Evolutionary conservation across 176 grass and related monocot species (phyloP).

Genomic region (Pontederia paniculata): DNA sequence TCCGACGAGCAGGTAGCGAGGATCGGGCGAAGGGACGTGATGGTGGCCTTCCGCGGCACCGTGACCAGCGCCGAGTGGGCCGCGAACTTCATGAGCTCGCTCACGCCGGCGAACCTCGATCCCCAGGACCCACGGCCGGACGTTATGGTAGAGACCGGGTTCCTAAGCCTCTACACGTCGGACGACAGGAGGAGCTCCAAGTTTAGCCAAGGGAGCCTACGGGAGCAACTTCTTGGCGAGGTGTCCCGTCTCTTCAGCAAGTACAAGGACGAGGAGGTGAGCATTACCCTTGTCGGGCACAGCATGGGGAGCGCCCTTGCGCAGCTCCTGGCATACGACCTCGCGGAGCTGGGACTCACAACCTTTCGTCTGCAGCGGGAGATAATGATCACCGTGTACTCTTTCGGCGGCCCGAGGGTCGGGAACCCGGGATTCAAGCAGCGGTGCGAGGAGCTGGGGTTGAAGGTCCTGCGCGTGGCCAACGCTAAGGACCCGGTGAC

Average conservation of each 20-base stretch:
- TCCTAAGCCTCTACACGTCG: constrained; percentile 3
- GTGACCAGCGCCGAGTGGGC: constrained; percentile 1
- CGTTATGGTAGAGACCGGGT: constrained; percentile 2
- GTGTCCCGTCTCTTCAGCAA: not conserved
- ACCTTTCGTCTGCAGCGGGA: not conserved
- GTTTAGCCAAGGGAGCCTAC: not conserved
- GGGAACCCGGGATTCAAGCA: not conserved
- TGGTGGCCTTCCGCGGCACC: constrained; percentile 1
- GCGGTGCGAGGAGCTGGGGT: constrained; percentile 2
- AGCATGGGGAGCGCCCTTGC: constrained; percentile 4
- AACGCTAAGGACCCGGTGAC: not conserved
- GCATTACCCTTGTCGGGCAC: constrained; percentile 2
- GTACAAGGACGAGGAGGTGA: not conserved
- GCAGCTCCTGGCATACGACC: not conserved
- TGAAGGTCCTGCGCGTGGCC: not conserved
- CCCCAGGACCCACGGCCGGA: not conserved
- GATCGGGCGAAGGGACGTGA: not conserved
- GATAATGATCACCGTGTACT: not conserved
- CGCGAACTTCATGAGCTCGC: not conserved
- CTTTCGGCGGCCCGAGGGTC: too few species aligned
- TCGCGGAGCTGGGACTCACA: constrained; percentile 1
- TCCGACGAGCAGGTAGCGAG: not conserved
- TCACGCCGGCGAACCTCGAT: not conserved
- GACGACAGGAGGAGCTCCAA: not conserved
- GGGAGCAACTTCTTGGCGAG: not conserved